Percentiles rank a stretch among this genome's conserved stretches.
phyloP scores from a whole-genome alignment of 2,329 filamentous ascomycete genomes.

The Amauroascus niger region DNA sequence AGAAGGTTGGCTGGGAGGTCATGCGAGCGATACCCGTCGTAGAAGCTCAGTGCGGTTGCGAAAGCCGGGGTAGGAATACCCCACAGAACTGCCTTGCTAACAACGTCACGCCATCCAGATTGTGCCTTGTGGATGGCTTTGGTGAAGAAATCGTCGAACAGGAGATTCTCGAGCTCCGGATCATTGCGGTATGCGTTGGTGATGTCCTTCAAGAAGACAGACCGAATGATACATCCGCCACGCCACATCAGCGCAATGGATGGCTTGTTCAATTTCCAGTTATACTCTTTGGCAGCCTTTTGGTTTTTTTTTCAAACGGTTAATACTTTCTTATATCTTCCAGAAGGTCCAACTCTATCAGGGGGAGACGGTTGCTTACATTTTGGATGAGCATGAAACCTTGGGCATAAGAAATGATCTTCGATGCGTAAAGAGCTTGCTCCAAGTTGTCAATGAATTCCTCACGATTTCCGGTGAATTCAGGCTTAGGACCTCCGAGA shows the following conservation, averaged over 20 bases:
- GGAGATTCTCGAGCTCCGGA: constrained; percentile 91
- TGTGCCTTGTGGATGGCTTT: constrained; percentile 96
- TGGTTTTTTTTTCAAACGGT: constrained; percentile 15
- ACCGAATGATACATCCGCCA: constrained; percentile 98
- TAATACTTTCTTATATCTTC: neutral
- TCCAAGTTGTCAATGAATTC: constrained; percentile 95
- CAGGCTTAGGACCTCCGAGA: constrained; percentile 65
- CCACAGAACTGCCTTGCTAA: constrained; percentile 83
- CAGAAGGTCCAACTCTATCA: neutral
- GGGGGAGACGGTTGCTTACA: constrained; percentile 44
- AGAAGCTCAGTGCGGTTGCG: constrained; percentile 95
- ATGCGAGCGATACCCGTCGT: constrained; percentile 96
- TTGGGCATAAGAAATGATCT: constrained; percentile 99
- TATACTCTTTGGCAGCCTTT: constrained; percentile 87
- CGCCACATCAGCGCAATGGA: constrained; percentile 99
- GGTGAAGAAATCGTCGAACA: constrained; percentile 99
- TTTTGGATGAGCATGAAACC: constrained; percentile 99
- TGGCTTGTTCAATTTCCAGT: constrained; percentile 99
- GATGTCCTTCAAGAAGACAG: constrained; percentile 99
- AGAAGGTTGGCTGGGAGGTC: constrained; percentile 95
- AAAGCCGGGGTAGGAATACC: constrained; percentile 95
- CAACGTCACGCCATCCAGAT: constrained; percentile 80
- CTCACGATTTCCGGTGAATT: constrained; percentile 82
- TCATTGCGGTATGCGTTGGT: constrained; percentile 91
- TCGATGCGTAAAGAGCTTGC: constrained; percentile 97